Evolutionary conservation across 2,329 filamentous ascomycete genomes (phyloP), one percentile per base, ranked within the genome.

Genomic region (Stagonosporopsis chrysanthemi): DNA sequence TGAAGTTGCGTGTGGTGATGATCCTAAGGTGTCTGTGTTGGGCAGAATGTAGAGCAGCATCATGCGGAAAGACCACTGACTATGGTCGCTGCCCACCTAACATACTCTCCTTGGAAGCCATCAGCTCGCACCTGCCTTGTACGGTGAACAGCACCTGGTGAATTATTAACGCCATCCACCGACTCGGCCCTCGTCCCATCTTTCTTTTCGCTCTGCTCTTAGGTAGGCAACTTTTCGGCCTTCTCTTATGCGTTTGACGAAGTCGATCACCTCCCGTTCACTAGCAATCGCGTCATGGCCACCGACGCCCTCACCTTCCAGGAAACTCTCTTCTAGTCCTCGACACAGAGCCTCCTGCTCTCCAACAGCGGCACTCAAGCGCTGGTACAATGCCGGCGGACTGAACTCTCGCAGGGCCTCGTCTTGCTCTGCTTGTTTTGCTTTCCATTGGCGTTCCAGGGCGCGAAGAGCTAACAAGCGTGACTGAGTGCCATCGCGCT

Each of bases 121-220:
- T 7, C 15, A 19, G 24, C 9, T 33, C 14, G 26, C 46, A 33
- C 46, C 39, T 24, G 15, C 26, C 36, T 23, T 43, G 12, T 19
- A 19, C n/a, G 35, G 7, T 19, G 35, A 38, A 17, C 1, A 12
- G n/a, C 7, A 2, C 17, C 3, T 19, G 6, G 8, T 33, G 3
- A 3, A 12, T 72, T 60, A 12, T 72, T 60, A 76, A 70, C 94
- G 86, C 95, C 95, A 98, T 0, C 95, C 95, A 11, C 94, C 94
- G 31, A 98, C 94, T 65, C 94, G 84, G 23, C 94, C 92, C 78
- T 98, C 94, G 74, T 98, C 95, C 95, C 95, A 98, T 67, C 95
- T 84, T 69, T 92, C 90, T 77, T 93, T 96, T 64, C 91, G 86
- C 80, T 98, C 95, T 71, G 89, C 87, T 56, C 95, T 84, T 51